phyloP scores from a whole-genome alignment of 176 grass and related monocot species.

The Hordeum marinum region DNA sequence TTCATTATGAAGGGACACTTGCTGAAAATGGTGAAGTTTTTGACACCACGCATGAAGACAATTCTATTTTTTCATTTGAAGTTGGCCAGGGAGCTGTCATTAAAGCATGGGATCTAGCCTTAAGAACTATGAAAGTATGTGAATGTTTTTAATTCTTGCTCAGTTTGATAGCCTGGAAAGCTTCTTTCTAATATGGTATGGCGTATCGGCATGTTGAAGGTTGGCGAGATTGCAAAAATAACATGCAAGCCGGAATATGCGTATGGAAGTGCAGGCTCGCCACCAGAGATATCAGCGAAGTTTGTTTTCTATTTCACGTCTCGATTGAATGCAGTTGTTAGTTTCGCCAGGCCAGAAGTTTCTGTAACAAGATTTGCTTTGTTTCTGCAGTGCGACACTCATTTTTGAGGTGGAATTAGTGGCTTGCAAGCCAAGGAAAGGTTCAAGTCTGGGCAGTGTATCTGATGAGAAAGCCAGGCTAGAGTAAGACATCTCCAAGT shows the following conservation, averaged over 20 bases:
- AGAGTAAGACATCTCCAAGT: constrained; percentile 57
- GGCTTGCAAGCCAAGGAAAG: constrained; percentile 89
- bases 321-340: not conserved
- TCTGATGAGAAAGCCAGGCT: constrained; percentile 89
- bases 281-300: constrained; percentile 93
- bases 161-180: not conserved
- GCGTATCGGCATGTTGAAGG: constrained; percentile 43
- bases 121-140: constrained; percentile 92
- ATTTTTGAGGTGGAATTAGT: constrained; percentile 94
- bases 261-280: constrained; percentile 80
- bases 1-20: constrained; percentile 92
- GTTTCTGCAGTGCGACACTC: constrained; percentile 70
- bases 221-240: constrained; percentile 91
- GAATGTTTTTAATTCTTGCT: not conserved
- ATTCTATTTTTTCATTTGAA: constrained; percentile 93
- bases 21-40: constrained; percentile 89
- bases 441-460: constrained; percentile 67
- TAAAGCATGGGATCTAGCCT: constrained; percentile 89
- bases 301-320: constrained; percentile 28
- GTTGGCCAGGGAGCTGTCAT: constrained; percentile 81
- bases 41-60: constrained; percentile 95
- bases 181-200: constrained; percentile 18
- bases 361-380: constrained; percentile 13
- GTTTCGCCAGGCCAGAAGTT: not conserved
- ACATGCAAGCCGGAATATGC: constrained; percentile 95